Evolutionary conservation across 805 yeast genomes (phyloP), one percentile per base, ranked within the genome.

Genomic region (Schwanniomyces sp.): DNA sequence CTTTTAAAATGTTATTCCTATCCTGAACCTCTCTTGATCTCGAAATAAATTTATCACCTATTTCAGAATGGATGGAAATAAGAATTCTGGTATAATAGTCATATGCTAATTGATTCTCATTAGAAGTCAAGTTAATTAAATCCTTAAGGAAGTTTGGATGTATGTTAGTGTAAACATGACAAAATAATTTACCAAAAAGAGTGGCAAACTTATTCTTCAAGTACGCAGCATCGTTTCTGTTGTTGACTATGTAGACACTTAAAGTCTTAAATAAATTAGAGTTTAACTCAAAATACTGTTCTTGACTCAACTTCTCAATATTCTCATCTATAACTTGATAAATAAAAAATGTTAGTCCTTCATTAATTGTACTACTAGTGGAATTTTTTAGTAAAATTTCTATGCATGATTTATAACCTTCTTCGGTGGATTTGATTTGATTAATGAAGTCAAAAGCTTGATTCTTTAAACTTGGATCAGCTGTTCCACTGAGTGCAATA

Each of bases 31-130:
- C 80, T 54, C 81, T 81, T 16, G 86, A 81, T 57, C 96, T 80
- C 28, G 83, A 69, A 53, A 91, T 86, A 54, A 91, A 78, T 61
- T 88, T 94, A 64, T 94, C 99, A 29, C 96, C 99, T 55, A 94
- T 90, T 67, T 91, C 97, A 26, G 85, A 84, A 64, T 94, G 97
- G 50, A 94, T 82, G 27, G 86, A 80, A 38, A 83, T 66, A 49
- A 91, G 70, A 7, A 90, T 79, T 59, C 97, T 79, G 34, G 86
- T 66, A 64, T 86, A 91, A 64, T 88, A 81, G 60, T 91, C 97
- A 9, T 77, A 62, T 54, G 79, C 80, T 44, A 80, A 52, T 30
- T 57, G 52, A 50, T 50, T 50, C 25, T 59, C 56, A 27, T 52
- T 47, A 7, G 62, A 41, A 18, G 58, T 50, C 14, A 63, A 48